A percentile compares a stretch with the other conserved stretches of the same genome.
These are phyloP conservation scores for Murraya paniculata DNA, from an alignment of 345 rosid species.

Conservation along the genomic window DNA sequence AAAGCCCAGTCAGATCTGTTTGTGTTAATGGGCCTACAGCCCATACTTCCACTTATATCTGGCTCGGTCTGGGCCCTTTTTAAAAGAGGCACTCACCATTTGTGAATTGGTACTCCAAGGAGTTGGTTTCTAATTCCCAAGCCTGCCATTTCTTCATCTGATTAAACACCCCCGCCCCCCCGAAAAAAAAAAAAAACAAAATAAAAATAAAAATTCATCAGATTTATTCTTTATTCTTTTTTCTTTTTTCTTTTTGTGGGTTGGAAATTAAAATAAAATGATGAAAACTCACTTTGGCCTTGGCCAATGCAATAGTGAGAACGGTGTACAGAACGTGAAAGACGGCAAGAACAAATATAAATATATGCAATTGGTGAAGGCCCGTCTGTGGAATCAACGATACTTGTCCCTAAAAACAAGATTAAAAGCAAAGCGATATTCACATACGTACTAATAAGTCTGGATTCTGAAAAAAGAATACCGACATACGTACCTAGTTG, in stretches of 20 bases:
- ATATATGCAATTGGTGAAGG: constrained; percentile 61
- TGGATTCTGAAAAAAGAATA: no score
- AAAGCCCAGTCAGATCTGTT: not conserved
- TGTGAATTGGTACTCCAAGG: constrained; percentile 36
- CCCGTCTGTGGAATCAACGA: constrained; percentile 47
- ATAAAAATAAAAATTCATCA: no score
- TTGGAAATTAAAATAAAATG: not conserved
- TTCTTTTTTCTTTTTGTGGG: no score
- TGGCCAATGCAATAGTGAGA: constrained; percentile 39
- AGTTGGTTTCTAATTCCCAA: constrained; percentile 50
- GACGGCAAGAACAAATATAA: constrained; percentile 58
- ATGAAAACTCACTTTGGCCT: constrained; percentile 33
- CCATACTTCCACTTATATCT: not conserved
- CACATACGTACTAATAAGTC: no score
- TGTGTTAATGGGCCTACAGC: not conserved
- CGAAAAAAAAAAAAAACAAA: not conserved
- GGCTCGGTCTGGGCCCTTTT: no score
- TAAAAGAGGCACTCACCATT: constrained; percentile 26
- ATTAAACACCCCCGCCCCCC: no score
- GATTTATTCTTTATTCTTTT: not conserved
- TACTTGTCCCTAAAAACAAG: constrained; percentile 29
- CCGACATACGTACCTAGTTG: no score
- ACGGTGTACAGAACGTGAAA: constrained; percentile 56
- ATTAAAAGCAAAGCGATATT: not conserved
- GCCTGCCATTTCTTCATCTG: constrained; percentile 63